Percentiles rank a stretch among this genome's conserved stretches.
Evolutionary conservation across 208 protist genomes (phyloP).

Genomic region (Porcisia hertigi): DNA sequence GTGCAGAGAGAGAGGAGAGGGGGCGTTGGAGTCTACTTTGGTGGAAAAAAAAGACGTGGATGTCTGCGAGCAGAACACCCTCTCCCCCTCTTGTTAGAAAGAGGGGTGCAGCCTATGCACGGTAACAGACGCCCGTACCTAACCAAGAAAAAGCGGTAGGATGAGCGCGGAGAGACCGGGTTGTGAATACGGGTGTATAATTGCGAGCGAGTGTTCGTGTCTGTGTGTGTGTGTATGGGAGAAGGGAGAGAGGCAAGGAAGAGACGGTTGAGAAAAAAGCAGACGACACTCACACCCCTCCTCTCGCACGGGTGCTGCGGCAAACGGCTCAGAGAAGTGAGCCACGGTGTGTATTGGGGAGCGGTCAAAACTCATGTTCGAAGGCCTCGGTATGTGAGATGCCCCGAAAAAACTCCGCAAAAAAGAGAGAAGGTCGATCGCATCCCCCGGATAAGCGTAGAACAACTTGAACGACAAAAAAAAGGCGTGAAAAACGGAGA

Average conservation of each 20-base stretch:
- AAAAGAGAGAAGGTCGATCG: not conserved
- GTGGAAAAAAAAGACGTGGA: not conserved
- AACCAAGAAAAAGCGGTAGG: not conserved
- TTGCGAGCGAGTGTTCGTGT: too few species aligned
- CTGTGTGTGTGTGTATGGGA: too few species aligned
- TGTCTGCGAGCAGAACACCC: not conserved
- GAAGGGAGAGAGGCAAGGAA: too few species aligned
- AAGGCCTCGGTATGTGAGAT: too few species aligned
- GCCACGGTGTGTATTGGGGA: too few species aligned
- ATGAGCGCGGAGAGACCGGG: not conserved
- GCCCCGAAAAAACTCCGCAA: not conserved
- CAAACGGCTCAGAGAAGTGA: too few species aligned
- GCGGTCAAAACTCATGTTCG: too few species aligned
- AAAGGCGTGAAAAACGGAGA: not conserved
- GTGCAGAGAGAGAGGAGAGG: not conserved
- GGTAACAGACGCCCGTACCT: not conserved
- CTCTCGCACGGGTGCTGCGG: too few species aligned
- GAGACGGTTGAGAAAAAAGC: too few species aligned
- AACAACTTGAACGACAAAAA: not conserved
- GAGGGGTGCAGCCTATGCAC: not conserved
- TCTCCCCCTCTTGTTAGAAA: not conserved
- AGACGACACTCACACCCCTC: too few species aligned
- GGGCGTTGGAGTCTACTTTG: not conserved
- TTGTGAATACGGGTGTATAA: not conserved
- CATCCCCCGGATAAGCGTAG: too few species aligned